Evolutionary conservation across 495 filamentous ascomycete genomes (phyloP).

Genomic region (Achaetomiella virescens): DNA sequence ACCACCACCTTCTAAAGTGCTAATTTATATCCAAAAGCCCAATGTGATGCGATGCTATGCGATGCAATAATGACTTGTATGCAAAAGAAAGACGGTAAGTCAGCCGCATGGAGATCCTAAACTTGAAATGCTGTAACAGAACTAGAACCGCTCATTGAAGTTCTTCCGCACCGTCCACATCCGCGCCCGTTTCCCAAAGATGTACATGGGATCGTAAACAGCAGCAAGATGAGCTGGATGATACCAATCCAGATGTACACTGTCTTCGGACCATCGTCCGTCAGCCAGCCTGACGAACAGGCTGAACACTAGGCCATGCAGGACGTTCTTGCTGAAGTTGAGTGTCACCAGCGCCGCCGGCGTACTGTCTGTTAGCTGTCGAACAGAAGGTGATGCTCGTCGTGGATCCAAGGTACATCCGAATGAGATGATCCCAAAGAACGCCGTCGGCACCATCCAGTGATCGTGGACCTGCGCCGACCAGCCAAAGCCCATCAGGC

Average conservation of each 20-base stretch:
- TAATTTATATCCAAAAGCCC: neutral
- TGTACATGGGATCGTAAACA: conserved; percentile 86
- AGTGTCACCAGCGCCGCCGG: conserved; percentile 92
- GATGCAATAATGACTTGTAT: neutral
- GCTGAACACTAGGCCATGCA: conserved; percentile 85
- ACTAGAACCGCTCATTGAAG: conserved; percentile 80
- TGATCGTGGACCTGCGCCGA: conserved; percentile 63
- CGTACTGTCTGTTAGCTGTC: conserved; percentile 92
- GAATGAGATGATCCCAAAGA: conserved; percentile 90
- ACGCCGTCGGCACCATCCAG: conserved; percentile 89
- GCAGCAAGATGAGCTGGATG: conserved; percentile 70
- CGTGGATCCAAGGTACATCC: conserved; percentile 89
- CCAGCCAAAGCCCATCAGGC: conserved; percentile 94
- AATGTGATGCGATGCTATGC: conserved; percentile 1
- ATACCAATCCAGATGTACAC: conserved; percentile 81
- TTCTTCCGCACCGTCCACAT: conserved; percentile 94
- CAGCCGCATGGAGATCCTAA: neutral
- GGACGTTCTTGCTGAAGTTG: conserved; percentile 90
- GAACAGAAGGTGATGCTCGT: conserved; percentile 89
- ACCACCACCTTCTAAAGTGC: neutral
- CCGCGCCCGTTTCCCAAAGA: conserved; percentile 87
- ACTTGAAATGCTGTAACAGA: neutral
- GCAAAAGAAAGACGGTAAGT: neutral
- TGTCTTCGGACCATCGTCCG: conserved; percentile 63
- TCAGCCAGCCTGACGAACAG: conserved; percentile 87